Base-by-base conservation (phyloP, 306 rosid species). In the Pachyrhizus erosus region DNA sequence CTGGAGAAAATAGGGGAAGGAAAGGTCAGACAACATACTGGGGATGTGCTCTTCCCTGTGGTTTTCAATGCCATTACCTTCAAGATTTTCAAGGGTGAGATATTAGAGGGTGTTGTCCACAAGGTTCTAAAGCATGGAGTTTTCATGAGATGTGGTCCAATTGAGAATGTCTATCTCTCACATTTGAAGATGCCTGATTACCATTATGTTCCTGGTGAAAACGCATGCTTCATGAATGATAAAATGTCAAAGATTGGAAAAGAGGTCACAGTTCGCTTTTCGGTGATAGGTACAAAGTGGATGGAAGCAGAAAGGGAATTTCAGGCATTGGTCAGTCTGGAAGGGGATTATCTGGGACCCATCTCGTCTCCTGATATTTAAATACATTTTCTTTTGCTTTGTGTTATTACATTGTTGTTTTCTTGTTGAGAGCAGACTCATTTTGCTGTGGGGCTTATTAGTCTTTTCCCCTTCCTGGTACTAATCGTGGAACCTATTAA, bases 201-300 rank as follows among this genome's bases (percentile, higher is more conserved):
- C 51, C 31, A 37, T 2, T 92, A 87, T 77, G 89, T 88, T 31
- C 88, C 86, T 0, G 97, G 97, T 15, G 99, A 93, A 79, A 91
- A 90, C 24, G 91, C 96, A 0, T 82, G 83, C 61, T 96, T 96
- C 90, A 37, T 83, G 91, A 89, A 87, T 61, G 88, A 90, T 26
- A 90, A 88, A 68, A 80, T 54, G 70, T 84, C 97, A 0, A 93
- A 85, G 84, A 89, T 96, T 31, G 96, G 86, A 23, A 92, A 92
- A 65, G 96, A 87, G 21, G 91, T 74, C 4, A 34, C 34, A 0
- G 87, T 96, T 21, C 94, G 98, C 70, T 84, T 86, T 81, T 85
- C 91, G 3, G 99, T 93, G 79, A 87, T 93, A 0, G 99, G 98
- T 4, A 92, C 97, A 0, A 96, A 89, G 91, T 93, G 96, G 99